Evolutionary conservation across 441 rosid genomes (phyloP), one percentile per base, ranked within the genome.

Genomic region (Sinapis alba): DNA sequence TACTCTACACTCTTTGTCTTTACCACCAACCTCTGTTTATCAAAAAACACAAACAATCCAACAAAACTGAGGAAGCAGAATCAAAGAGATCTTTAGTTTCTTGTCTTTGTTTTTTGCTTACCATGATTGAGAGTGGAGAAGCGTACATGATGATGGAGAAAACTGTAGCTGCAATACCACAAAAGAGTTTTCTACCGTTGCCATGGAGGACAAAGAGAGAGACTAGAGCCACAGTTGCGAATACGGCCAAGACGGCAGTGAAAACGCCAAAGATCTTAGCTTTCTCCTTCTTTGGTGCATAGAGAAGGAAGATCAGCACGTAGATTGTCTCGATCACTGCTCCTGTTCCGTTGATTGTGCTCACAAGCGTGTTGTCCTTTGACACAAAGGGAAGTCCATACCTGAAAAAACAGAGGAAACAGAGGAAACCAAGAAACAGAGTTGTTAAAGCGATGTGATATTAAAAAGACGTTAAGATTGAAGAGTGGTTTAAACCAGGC

Each of bases 121-220:
- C 99, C 94, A 95, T 90, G 82, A 95, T 78, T 28, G 99, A 88
- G 21, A 95, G 94, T 24, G 98, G 99, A 7, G 99, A 92, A 62
- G 80, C 99, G 79, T 95, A 95, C 99, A 95, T 95, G 85, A 91
- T 82, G 76, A 91, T 87, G 15, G 99, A 93, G 87, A 93, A 95
- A 71, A 95, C 68, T 57, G 97, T 71, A 18, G 98, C 89, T 32
- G 90, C 93, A 20, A 86, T 36, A 15, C 99, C 99, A 45, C 98
- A 91, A 26, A 95, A 88, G 74, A 87, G 78, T 80, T 90, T 93
- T 68, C 99, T 90, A 0, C 27, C 4, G 63, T 76, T 81, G 56
- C 88, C 97, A 28, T 88, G 91, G 32, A 93, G 85, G 59, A 85
- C 95, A 26, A 90, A 73, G 73, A 89, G 56, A 23, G 99, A 93